Evolutionary conservation across 1,284 basidiomycete genomes (phyloP), one percentile per base, ranked within the genome.

Genomic region (Irpex lacteus): DNA sequence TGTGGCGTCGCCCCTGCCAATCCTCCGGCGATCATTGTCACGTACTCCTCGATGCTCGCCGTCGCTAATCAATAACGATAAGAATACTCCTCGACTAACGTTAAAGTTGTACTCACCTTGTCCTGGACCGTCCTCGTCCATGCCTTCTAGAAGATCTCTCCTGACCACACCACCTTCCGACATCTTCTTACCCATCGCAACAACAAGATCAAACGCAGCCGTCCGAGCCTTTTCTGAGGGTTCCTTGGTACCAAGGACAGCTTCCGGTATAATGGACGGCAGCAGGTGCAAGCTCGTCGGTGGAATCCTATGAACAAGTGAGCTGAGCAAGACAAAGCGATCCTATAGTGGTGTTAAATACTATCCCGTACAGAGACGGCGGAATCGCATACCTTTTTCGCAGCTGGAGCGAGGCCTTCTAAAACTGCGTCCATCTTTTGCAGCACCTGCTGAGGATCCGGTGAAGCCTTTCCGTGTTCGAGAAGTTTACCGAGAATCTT

Each of bases 21-120:
- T 68, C 98, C 97, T 69, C 96, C 97, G 49, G 94, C 95, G 26
- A 99, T 83, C 96, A 99, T 99, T 8, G 94, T 98, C 78, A 99
- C 83, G 74, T 94, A 99, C 76, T 99, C 98, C 71, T 96, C 90
- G 55, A 97, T 84, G 68, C 76, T 95, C 1, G 96, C 98, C 55
- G 82, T 80, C 57, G 90, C 94, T 85, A 71, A 63, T 52, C 21
- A 55, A 63, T 53, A 40, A 53, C 19, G 53, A 64, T 53, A 34
- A 53, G 19, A 13, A 32, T 37, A 63, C 52, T 36, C 60, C 44
- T 9, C 19, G 19, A 37, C 56, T 4, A 4, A 26, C 5, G 32
- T 19, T 13, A 32, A 18, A 26, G 63, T 21, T 55, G 19, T 21
- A 13, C 82, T 62, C 70, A 88, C 89, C 86, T 76, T 87, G 88